A percentile compares a stretch with the other conserved stretches of the same genome.
Conservation (phyloP, 305 asterid species). For the Fraxinus latifolia region DNA sequence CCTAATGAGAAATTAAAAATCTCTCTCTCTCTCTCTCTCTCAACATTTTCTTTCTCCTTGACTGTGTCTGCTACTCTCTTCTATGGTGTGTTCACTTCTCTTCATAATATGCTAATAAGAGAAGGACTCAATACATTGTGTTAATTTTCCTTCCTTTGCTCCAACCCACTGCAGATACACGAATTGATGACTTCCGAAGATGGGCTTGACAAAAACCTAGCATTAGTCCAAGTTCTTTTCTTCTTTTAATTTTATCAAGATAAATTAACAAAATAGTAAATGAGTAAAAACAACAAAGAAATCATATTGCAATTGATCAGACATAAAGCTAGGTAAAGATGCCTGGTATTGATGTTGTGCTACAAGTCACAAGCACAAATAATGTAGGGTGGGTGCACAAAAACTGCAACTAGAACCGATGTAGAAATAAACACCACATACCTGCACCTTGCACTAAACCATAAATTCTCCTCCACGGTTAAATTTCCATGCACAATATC, state of each 20-base stretch:
- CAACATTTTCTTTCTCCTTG: neutral
- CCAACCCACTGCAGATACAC: neutral
- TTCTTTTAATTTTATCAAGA: neutral
- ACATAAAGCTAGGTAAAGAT: neutral
- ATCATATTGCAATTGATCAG: neutral
- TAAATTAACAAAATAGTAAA: neutral
- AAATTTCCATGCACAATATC: constrained; percentile 94
- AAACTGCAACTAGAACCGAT: neutral
- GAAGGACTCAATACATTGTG: neutral
- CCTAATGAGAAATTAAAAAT: neutral
- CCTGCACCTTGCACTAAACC: constrained; percentile 99
- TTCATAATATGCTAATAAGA: neutral
- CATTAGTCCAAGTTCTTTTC: neutral
- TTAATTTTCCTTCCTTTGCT: neutral
- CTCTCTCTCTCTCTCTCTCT: neutral
- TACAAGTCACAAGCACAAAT: neutral
- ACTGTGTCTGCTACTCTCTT: neutral
- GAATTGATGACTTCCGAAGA: neutral
- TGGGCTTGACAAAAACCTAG: neutral
- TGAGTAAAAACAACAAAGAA: neutral
- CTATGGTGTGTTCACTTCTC: neutral
- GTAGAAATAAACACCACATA: constrained; percentile 27
- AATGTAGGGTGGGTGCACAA: neutral
- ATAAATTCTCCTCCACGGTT: constrained; percentile 92
- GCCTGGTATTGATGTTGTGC: neutral